phyloP scores from a whole-genome alignment of 352 stramenopile species.

The Ophiocytium majus region DNA sequence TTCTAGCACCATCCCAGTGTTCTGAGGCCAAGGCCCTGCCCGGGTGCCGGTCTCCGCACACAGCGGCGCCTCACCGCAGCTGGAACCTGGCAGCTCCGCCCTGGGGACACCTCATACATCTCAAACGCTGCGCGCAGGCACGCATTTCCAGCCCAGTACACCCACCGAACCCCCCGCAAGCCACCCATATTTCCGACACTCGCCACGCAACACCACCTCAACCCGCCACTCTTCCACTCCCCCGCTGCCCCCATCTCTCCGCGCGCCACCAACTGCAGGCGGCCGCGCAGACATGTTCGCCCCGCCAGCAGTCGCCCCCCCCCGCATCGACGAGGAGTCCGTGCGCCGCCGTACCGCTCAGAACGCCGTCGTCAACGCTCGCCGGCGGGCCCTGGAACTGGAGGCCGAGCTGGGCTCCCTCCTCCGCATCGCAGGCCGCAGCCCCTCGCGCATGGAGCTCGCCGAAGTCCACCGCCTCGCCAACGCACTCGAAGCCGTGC shows the following conservation, averaged over 20 bases:
- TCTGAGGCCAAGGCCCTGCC: too few species aligned
- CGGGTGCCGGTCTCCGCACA: too few species aligned
- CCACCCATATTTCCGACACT: too few species aligned
- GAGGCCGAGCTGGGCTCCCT: background rate
- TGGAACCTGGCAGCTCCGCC: too few species aligned
- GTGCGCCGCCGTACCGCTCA: background rate
- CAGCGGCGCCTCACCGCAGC: too few species aligned
- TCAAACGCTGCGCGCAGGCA: too few species aligned
- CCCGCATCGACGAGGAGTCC: background rate
- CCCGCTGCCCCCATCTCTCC: background rate
- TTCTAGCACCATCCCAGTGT: too few species aligned
- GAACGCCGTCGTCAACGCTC: background rate
- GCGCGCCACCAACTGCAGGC: background rate
- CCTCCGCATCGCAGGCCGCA: background rate
- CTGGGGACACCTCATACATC: too few species aligned
- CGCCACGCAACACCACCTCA: too few species aligned
- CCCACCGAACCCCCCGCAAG: too few species aligned
- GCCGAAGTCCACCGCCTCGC: background rate
- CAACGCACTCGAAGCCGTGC: background rate
- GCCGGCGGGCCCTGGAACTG: background rate
- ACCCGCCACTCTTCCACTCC: too few species aligned
- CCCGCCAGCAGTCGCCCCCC: background rate
- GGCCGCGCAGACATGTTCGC: background rate
- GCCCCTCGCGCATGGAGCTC: background rate
- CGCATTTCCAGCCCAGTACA: too few species aligned